Percentiles rank a stretch among this genome's conserved stretches.
Evolutionary conservation across 2,329 filamentous ascomycete species (phyloP).

Genomic region (Neofusicoccum sp.): DNA sequence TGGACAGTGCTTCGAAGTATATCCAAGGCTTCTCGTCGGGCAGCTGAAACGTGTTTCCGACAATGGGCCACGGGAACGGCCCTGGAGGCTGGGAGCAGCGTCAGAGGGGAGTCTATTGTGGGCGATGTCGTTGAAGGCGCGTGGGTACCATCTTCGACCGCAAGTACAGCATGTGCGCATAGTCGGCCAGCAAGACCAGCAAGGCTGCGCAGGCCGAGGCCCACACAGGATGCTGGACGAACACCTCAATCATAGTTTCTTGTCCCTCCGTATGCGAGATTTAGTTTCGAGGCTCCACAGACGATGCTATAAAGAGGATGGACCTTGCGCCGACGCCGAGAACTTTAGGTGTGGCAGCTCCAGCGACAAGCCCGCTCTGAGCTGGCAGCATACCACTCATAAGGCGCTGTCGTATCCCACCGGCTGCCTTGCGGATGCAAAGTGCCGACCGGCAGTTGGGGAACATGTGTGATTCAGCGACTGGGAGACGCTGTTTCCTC

Average conservation of each 20-base stretch:
- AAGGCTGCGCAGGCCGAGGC: conserved; percentile 24
- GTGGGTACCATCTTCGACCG: conserved; percentile 49
- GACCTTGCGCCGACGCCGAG: background rate
- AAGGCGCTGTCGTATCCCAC: background rate
- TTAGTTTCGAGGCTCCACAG: background rate
- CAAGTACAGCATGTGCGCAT: conserved; percentile 54
- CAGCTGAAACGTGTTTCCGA: conserved; percentile 60
- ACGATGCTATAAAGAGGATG: background rate
- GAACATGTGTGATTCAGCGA: background rate
- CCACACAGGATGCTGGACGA: conserved; percentile 13
- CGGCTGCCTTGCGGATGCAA: conserved; percentile 8
- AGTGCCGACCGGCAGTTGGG: conserved; percentile 15
- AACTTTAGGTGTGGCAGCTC: conserved; percentile 1
- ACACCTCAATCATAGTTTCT: background rate
- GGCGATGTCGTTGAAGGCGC: background rate
- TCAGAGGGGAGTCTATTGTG: background rate
- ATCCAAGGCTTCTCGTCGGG: conserved; percentile 61
- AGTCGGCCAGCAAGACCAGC: conserved; percentile 42
- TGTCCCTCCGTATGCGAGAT: background rate
- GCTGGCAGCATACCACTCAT: conserved; percentile 1
- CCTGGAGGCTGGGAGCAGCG: conserved; percentile 51
- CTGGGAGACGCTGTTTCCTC: background rate
- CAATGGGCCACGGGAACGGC: conserved; percentile 56
- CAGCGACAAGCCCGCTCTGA: background rate
- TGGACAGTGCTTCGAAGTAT: conserved; percentile 58